Conservation (phyloP, 2,329 filamentous ascomycete species). For the Penicillium sp. region DNA sequence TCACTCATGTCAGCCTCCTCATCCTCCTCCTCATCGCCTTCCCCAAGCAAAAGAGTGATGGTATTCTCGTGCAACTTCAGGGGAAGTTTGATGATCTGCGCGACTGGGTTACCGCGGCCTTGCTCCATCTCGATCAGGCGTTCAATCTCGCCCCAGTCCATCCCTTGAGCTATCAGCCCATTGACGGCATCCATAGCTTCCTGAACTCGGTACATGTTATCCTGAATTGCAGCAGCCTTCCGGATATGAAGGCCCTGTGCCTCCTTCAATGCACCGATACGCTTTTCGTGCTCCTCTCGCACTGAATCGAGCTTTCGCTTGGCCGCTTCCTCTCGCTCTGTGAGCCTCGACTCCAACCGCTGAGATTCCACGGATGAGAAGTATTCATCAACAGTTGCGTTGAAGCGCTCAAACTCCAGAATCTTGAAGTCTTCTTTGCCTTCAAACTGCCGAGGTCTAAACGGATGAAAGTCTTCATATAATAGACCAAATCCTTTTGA, state of each 20-base stretch:
- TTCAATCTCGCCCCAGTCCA: constrained; percentile 94
- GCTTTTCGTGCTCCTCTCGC: constrained; percentile 72
- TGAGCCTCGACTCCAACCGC: constrained; percentile 75
- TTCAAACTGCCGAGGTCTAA: constrained; percentile 73
- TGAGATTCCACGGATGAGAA: constrained; percentile 95
- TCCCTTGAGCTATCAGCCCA: constrained; percentile 81
- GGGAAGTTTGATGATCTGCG: constrained; percentile 77
- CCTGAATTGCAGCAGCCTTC: constrained; percentile 84
- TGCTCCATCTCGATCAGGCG: constrained; percentile 85
- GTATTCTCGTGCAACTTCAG: constrained; percentile 86
- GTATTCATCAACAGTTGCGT: constrained; percentile 91
- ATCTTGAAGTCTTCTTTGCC: constrained; percentile 60
- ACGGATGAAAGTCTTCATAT: constrained; percentile 95
- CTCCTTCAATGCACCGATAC: constrained; percentile 75
- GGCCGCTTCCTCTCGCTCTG: constrained; percentile 74
- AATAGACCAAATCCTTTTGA: constrained; percentile 47
- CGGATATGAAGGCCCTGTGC: constrained; percentile 75
- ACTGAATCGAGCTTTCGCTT: constrained; percentile 82
- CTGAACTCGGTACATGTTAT: constrained; percentile 83
- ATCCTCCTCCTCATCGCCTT: constrained; percentile 62
- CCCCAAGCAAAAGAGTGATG: constrained; percentile 71
- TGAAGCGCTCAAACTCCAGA: constrained; percentile 76
- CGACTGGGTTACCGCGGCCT: constrained; percentile 72
- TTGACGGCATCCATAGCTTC: constrained; percentile 92
- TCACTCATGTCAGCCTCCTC: constrained; percentile 55